These are phyloP conservation scores for Fennellomyces sp. DNA, from an alignment of 371 early-diverging fungal species.

Conservation along the genomic window DNA sequence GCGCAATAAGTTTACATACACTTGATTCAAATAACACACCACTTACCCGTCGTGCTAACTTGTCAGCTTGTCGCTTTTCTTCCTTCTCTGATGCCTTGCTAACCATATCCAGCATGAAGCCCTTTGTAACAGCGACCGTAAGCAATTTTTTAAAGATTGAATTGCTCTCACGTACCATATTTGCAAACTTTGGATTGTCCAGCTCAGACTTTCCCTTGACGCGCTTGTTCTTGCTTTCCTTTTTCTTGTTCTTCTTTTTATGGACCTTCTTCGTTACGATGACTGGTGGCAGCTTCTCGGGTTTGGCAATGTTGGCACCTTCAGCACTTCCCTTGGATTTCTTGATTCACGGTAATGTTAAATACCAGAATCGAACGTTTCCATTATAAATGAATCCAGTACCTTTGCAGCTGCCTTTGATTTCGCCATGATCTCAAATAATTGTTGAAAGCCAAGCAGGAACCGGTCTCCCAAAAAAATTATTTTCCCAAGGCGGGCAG, in stretches of 20 bases:
- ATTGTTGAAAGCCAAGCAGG: too few species aligned
- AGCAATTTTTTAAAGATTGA: not conserved
- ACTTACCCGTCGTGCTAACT: conserved; percentile 6
- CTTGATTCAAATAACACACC: not conserved
- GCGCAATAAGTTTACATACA: not conserved
- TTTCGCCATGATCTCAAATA: too few species aligned
- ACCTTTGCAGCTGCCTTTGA: not conserved
- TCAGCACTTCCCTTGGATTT: too few species aligned
- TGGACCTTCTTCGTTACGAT: not conserved
- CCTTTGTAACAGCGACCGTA: not conserved
- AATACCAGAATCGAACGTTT: too few species aligned
- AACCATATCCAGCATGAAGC: conserved; percentile 9
- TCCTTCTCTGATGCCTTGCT: conserved; percentile 5
- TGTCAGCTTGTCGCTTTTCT: conserved; percentile 2
- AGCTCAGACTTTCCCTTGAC: conserved; percentile 12
- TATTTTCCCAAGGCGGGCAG: too few species aligned
- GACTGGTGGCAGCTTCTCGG: not conserved
- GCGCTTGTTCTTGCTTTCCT: too few species aligned
- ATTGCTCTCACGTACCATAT: not conserved
- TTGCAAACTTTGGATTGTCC: conserved; percentile 9
- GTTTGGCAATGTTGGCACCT: not conserved
- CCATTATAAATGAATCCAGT: too few species aligned
- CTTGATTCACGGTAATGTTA: too few species aligned
- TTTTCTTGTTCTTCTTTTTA: not conserved
- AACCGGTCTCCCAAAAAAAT: too few species aligned